A percentile compares a stretch with the other conserved stretches of the same genome.
These are phyloP conservation scores for Curvularia sp. DNA, from an alignment of 2,329 filamentous ascomycete species.

Conservation along the genomic window DNA sequence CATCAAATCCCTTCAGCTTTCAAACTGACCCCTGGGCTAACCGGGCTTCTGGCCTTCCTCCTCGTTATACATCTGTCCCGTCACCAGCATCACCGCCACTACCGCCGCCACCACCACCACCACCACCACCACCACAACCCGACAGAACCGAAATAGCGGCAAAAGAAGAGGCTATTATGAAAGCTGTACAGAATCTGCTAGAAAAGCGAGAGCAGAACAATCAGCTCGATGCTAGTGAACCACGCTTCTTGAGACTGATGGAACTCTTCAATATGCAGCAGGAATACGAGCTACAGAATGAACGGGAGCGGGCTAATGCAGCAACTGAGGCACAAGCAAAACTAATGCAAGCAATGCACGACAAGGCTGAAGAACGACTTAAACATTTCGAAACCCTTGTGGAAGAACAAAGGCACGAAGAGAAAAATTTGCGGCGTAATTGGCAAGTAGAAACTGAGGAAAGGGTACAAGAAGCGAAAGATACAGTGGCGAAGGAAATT, in stretches of 20 bases:
- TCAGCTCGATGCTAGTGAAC: neutral
- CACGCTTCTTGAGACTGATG: slow-evolving; percentile 16
- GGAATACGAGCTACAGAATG: slow-evolving; percentile 9
- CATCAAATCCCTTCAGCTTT: neutral
- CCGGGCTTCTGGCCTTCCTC: neutral
- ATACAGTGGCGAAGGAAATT: neutral
- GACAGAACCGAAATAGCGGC: neutral
- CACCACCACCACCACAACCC: neutral
- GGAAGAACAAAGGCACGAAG: neutral
- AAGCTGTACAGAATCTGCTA: neutral
- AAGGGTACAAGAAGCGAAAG: neutral
- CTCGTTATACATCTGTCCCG: neutral
- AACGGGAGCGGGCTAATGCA: slow-evolving; percentile 12
- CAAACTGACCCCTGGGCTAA: neutral
- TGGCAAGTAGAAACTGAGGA: slow-evolving; percentile 4
- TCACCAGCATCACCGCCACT: neutral
- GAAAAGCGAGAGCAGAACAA: neutral
- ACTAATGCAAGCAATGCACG: slow-evolving; percentile 4
- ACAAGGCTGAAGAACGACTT: slow-evolving; percentile 4
- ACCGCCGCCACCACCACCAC: no score
- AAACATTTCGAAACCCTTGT: slow-evolving; percentile 3
- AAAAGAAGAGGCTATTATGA: neutral
- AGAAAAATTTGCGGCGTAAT: neutral
- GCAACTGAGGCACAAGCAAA: slow-evolving; percentile 4
- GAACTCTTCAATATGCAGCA: slow-evolving; percentile 15